A percentile compares a stretch with the other conserved stretches of the same genome.
phyloP scores from a whole-genome alignment of 169 alveolate species.

The Perkinsus olseni region DNA sequence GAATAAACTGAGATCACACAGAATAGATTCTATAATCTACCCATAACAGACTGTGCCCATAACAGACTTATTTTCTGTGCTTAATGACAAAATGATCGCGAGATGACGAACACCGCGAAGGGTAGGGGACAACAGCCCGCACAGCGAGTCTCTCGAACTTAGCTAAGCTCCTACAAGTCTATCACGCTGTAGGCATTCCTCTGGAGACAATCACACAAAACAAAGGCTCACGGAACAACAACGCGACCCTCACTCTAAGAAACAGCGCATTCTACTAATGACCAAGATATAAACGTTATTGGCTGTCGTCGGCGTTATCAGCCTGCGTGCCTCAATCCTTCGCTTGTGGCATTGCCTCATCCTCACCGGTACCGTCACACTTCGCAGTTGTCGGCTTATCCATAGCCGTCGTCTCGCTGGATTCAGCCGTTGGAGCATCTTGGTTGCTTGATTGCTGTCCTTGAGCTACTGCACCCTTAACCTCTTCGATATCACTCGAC shows the following conservation, averaged over 20 bases:
- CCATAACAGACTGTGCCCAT: background rate
- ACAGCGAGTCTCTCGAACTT: no score
- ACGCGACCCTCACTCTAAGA: no score
- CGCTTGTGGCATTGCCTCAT: background rate
- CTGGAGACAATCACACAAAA: no score
- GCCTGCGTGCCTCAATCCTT: background rate
- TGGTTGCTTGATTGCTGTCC: background rate
- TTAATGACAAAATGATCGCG: no score
- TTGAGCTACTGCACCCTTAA: background rate
- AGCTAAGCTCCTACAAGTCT: no score
- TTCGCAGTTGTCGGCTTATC: background rate
- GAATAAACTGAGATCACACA: background rate
- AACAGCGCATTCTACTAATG: background rate
- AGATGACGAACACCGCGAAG: no score
- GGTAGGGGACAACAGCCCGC: no score
- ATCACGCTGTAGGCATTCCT: no score
- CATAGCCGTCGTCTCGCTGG: background rate
- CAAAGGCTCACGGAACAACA: no score
- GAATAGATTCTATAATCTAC: background rate
- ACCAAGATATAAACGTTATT: background rate
- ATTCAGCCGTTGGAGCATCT: background rate
- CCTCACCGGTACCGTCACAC: background rate
- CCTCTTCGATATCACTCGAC: background rate
- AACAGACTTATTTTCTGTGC: no score
- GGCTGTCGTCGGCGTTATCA: background rate